Evolutionary conservation across 805 yeast species (phyloP).

Genomic region (Wickerhamiella kazuoi): DNA sequence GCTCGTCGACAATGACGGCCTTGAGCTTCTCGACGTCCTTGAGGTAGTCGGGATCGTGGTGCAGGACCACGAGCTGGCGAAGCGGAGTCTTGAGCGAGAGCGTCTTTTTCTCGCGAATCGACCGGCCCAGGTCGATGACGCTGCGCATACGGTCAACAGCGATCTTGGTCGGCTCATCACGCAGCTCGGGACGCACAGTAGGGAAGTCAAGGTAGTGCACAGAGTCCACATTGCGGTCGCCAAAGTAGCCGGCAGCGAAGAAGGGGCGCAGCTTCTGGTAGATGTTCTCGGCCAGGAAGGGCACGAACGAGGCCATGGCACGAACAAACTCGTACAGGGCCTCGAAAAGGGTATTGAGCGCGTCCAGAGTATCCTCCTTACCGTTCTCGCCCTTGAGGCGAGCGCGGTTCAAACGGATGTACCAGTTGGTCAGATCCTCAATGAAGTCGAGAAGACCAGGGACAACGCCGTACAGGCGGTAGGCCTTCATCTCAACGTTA

Average conservation of each 20-base stretch:
- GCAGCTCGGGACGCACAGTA: conserved; percentile 55
- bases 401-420: conserved; percentile 93
- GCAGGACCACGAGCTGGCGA: conserved; percentile 69
- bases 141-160: conserved; percentile 93
- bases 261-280: conserved; percentile 53
- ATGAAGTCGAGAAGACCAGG: conserved; percentile 77
- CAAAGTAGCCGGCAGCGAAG: conserved; percentile 29
- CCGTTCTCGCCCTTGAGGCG: conserved; percentile 94
- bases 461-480: conserved; percentile 89
- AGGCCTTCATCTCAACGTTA: conserved; percentile 76
- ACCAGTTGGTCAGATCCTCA: conserved; percentile 96
- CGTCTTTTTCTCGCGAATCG: conserved; percentile 86
- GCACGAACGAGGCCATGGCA: conserved; percentile 98
- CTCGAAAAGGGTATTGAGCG: conserved; percentile 80
- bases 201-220: conserved; percentile 94
- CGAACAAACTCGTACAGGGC: conserved; percentile 75
- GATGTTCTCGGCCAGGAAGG: conserved; percentile 81
- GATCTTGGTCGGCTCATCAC: conserved; percentile 65
- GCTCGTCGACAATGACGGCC: conserved; percentile 70
- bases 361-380: conserved; percentile 62
- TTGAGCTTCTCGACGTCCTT: conserved; percentile 62
- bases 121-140: conserved; percentile 91
- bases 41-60: conserved; percentile 57
- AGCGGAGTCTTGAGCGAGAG: conserved; percentile 92
- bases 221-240: conserved; percentile 45